Evolutionary conservation across 169 alveolate species (phyloP).

Genomic region (Plasmodium gaboni): DNA sequence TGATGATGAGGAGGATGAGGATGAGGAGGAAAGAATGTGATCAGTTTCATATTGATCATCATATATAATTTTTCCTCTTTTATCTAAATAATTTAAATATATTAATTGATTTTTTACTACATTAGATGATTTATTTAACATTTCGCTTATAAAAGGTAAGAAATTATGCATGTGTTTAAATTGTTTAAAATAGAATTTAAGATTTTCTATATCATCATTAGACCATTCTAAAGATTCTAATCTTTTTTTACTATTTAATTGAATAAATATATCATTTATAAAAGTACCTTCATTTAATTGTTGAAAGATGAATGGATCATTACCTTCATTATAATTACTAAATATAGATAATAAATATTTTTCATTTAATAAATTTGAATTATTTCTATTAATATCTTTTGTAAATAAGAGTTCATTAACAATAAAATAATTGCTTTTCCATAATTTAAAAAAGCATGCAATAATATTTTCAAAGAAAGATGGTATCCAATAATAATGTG

Average conservation of each 20-base stretch:
- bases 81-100: conserved; percentile 46
- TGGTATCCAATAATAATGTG: conserved; percentile 49
- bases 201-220: conserved; percentile 35
- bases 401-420: conserved; percentile 36
- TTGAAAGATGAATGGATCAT: conserved; percentile 33
- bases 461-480: conserved; percentile 39
- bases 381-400: conserved; percentile 38
- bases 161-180: conserved; percentile 66
- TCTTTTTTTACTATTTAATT: conserved; percentile 38
- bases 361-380: conserved; percentile 33
- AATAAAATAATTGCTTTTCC: conserved; percentile 44
- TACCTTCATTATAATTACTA: conserved; percentile 72
- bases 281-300: conserved; percentile 15
- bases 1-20: not conserved
- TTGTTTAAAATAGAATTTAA: conserved; percentile 54
- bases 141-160: conserved; percentile 57
- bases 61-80: conserved; percentile 34
- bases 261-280: conserved; percentile 50
- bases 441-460: conserved; percentile 44
- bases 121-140: conserved; percentile 46
- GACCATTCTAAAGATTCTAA: conserved; percentile 67
- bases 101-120: conserved; percentile 52
- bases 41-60: conserved; percentile 7
- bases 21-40: not conserved
- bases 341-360: conserved; percentile 62